Conservation (phyloP, 164 flowering plant genomes). For the Pachysandra terminalis region DNA sequence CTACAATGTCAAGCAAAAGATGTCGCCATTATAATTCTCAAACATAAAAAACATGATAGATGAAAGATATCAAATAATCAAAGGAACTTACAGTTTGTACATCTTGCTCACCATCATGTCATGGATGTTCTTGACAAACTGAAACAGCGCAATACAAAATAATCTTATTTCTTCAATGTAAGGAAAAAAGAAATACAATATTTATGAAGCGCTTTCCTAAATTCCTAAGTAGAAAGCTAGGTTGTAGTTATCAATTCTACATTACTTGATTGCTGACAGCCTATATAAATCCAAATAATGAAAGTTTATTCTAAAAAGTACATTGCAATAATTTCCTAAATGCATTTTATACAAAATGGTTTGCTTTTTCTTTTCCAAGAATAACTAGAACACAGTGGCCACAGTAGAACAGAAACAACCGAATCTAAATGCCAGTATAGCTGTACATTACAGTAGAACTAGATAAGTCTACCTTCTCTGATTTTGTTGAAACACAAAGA, state of each 20-base stretch:
- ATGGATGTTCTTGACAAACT: conserved; percentile 83
- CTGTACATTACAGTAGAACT: background rate
- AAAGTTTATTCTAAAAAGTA: background rate
- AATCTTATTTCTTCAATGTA: background rate
- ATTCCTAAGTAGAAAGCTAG: background rate
- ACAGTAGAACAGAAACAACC: background rate
- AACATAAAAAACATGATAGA: background rate
- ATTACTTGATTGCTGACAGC: background rate
- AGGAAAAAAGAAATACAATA: too few species aligned
- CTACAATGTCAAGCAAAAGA: conserved; percentile 5
- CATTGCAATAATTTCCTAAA: background rate
- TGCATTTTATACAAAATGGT: background rate
- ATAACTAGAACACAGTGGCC: background rate
- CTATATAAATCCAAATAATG: background rate
- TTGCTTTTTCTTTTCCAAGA: background rate
- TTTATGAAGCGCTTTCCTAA: background rate
- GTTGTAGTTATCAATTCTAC: background rate
- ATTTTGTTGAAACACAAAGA: background rate
- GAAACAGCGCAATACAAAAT: conserved; percentile 14
- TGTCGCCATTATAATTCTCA: background rate
- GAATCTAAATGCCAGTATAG: background rate
- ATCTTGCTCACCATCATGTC: conserved; percentile 86
- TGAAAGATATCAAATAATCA: background rate
- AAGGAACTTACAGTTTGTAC: conserved; percentile 68
- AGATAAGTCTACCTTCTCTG: background rate